A percentile compares a stretch with the other conserved stretches of the same genome.
phyloP scores from a whole-genome alignment of 2,329 filamentous ascomycete species.

The Microcyclosporella mali region DNA sequence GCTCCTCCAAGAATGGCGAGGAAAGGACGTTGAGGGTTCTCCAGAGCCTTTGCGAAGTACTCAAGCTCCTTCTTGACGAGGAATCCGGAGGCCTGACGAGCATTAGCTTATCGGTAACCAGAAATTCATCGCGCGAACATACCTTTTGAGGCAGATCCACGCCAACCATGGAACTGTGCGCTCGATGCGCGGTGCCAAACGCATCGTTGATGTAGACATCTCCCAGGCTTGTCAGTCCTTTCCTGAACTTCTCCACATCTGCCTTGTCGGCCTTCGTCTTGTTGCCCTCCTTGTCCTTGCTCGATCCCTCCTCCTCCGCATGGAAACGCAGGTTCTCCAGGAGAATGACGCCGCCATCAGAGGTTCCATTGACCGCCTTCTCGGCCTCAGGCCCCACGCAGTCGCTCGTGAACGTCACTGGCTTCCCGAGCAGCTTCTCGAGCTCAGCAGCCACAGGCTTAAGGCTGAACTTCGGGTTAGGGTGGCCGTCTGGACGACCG shows the following conservation, averaged over 20 bases:
- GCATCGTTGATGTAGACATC: slow-evolving; percentile 98
- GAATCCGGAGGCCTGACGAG: slow-evolving; percentile 69
- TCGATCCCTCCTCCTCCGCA: slow-evolving; percentile 93
- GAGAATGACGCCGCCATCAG: slow-evolving; percentile 75
- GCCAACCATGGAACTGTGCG: slow-evolving; percentile 98
- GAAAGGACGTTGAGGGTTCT: slow-evolving; percentile 90
- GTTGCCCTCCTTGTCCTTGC: slow-evolving; percentile 88
- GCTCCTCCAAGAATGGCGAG: slow-evolving; percentile 96
- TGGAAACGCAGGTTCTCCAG: slow-evolving; percentile 99
- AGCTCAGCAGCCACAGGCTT: slow-evolving; percentile 80
- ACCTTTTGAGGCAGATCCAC: slow-evolving; percentile 85
- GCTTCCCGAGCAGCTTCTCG: slow-evolving; percentile 69
- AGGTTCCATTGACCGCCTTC: slow-evolving; percentile 77
- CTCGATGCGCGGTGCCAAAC: slow-evolving; percentile 96
- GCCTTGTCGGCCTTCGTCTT: slow-evolving; percentile 97
- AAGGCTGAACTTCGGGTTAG: slow-evolving; percentile 88
- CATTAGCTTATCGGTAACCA: too few species aligned
- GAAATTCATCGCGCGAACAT: too few species aligned
- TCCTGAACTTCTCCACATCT: slow-evolving; percentile 87
- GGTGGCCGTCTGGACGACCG: slow-evolving; percentile 85
- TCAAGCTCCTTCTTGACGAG: slow-evolving; percentile 99
- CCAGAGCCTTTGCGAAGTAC: slow-evolving; percentile 96
- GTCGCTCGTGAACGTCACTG: slow-evolving; percentile 82
- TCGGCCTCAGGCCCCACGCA: slow-evolving; percentile 87
- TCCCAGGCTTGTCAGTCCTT: slow-evolving; percentile 86